Evolutionary conservation across 805 yeast genomes (phyloP).

Genomic region (Kazachstania kunashirensis): DNA sequence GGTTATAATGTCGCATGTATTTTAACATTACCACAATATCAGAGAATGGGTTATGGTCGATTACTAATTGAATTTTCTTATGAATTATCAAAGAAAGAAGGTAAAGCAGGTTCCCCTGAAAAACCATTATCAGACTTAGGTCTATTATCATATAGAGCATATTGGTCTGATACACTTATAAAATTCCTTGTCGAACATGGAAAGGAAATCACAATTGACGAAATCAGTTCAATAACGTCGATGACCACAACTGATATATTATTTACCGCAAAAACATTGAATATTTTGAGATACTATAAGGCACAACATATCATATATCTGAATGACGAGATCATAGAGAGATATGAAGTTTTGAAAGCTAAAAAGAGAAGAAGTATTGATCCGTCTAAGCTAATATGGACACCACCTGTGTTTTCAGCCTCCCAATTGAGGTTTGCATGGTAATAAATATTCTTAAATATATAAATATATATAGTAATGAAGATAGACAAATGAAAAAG

Average conservation of each 20-base stretch:
- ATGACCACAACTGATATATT: constrained; percentile 95
- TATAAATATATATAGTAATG: neutral
- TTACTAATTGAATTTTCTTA: constrained; percentile 88
- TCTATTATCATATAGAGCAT: constrained; percentile 83
- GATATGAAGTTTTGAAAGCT: constrained; percentile 60
- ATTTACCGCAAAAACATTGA: constrained; percentile 85
- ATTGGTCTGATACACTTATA: constrained; percentile 87
- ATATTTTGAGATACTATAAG: constrained; percentile 82
- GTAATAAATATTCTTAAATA: constrained; percentile 32
- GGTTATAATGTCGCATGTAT: constrained; percentile 96
- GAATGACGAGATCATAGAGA: constrained; percentile 70
- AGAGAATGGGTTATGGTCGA: constrained; percentile 89
- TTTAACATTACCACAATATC: constrained; percentile 90
- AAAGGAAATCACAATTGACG: constrained; percentile 75
- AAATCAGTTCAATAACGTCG: constrained; percentile 72
- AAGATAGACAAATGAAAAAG: too few species aligned
- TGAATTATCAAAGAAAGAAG: constrained; percentile 78
- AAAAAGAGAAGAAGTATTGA: constrained; percentile 71
- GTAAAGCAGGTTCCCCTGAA: constrained; percentile 92
- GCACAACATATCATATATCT: constrained; percentile 89
- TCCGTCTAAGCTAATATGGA: constrained; percentile 71
- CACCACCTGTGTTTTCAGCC: constrained; percentile 89
- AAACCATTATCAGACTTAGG: constrained; percentile 95
- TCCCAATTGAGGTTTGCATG: constrained; percentile 94
- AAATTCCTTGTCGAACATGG: constrained; percentile 58